Base-by-base conservation (phyloP, 805 yeast genomes). In the Lipomyces lipofer region DNA sequence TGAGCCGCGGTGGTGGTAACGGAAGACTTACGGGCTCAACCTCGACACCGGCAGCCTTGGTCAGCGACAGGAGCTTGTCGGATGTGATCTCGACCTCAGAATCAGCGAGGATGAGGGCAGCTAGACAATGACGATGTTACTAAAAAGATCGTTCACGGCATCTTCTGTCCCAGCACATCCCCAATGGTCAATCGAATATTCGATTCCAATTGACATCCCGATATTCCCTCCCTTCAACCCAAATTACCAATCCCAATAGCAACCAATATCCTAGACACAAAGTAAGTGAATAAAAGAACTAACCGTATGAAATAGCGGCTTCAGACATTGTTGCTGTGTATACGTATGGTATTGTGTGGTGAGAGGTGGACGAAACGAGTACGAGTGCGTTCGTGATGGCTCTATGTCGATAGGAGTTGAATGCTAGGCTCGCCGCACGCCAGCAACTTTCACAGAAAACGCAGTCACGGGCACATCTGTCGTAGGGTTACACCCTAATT, bases 71-170 rank as follows among this genome's bases (percentile, higher is more conserved):
- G 69, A 88, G 79, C 82, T 88, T 88, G 75, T 86, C 92, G 67
- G 94, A 72, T 58, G 96, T 82, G 84, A 94, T 83, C 78, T 91
- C 97, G 73, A 89, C 79, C 72, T 89, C 97, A 72, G 97, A 88
- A 75, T 92, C 99, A 67, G 97, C 96, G 78, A 92, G 83, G 80
- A 92, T 90, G 78, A 92, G 85, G 73, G 98, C 96, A 76, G 99
- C 98, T 69, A 66, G n/a, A n/a, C n/a, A n/a, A 62, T 58, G 65
- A 64, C 52, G 59, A 54, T 39, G 67, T n/a, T n/a, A n/a, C n/a
- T n/a, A n/a, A n/a, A n/a, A n/a, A n/a, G n/a, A n/a, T n/a, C n/a
- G n/a, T n/a, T n/a, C n/a, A n/a, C n/a, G n/a, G n/a, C n/a, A n/a
- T n/a, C n/a, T n/a, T n/a, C n/a, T n/a, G n/a, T n/a, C n/a, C n/a